These are phyloP conservation scores for Mychonastes homosphaera DNA, from an alignment of 139 green algal species.

Conservation along the genomic window DNA sequence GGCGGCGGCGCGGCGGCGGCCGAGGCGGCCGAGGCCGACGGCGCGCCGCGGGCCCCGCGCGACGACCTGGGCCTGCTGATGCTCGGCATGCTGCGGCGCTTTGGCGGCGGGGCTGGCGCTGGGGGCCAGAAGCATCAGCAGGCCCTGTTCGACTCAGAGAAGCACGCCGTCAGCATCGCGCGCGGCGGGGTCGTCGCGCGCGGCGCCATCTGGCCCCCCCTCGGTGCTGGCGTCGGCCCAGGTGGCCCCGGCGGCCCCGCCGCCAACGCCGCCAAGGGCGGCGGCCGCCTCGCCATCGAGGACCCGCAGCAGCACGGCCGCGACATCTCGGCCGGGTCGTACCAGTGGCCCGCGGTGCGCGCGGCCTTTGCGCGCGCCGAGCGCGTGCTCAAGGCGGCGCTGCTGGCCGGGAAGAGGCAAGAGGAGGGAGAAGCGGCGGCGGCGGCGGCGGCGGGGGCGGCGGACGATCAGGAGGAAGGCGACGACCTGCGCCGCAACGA, in stretches of 20 bases:
- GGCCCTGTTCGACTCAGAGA: slow-evolving; percentile 26
- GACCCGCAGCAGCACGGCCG: slow-evolving; percentile 7
- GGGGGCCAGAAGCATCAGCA: background rate
- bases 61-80: slow-evolving; percentile 50
- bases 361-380: slow-evolving; percentile 2
- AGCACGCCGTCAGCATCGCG: slow-evolving; percentile 40
- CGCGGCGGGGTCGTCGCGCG: slow-evolving; percentile 34
- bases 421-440: background rate
- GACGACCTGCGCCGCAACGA: too few species aligned
- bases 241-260: background rate
- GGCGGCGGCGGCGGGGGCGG: background rate
- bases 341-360: background rate
- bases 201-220: background rate
- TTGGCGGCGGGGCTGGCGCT: slow-evolving; percentile 13
- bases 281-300: slow-evolving; percentile 5
- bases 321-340: slow-evolving; percentile 9
- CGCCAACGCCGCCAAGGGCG: background rate
- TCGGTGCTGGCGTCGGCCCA: background rate
- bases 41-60: background rate
- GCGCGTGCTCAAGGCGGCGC: background rate
- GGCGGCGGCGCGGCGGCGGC: background rate
- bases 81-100: slow-evolving; percentile 43
- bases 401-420: background rate
- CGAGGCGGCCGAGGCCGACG: slow-evolving; percentile 4
- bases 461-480: background rate